Evolutionary conservation across 192 early-diverging fungal species (phyloP), one percentile per base, ranked within the genome.

Genomic region (Coemansia sp.): DNA sequence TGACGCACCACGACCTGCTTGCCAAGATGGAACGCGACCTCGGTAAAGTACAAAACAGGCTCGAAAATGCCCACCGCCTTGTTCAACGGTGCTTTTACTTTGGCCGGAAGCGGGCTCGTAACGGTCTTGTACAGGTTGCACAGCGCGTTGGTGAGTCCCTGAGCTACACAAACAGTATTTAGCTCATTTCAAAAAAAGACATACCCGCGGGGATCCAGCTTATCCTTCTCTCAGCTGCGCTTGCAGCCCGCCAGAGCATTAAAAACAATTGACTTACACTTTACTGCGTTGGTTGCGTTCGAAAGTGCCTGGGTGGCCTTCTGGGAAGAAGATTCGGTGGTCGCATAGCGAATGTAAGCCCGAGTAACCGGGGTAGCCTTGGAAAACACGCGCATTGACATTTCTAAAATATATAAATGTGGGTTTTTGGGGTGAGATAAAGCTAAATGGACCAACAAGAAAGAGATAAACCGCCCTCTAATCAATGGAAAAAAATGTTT

Each of bases 271-370:
- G 2, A 69, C 68, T 62, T 70, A 70, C 68, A 71, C 54, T 76
- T 64, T 47, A 76, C 66, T 28, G 61, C 53, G 49, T 21, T 57
- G 28, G 72, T 53, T 11, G 72, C 72, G 45, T 47, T 65, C 44
- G 53, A 51, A 15, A 64, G 51, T 9, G 66, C 66, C 56, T 76
- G 61, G n/a, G 56, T 36, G 30, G 67, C 63, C 66, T 76, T 76
- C 52, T 69, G 66, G 30, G 73, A 20, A 30, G 59, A 51, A 42
- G 74, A 69, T 62, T 76, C 74, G 20, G 74, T 70, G 74, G 58
- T 71, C 51, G 74, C 74, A 46, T 71, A 71, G 58, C 74, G 74
- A 66, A 71, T 66, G 60, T 69, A 70, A 6, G 68, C 67, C 55
- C 74, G 74, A 12, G 74, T 51, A 17, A 53, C 68, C 2, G 74